Evolutionary conservation across 2,329 filamentous ascomycete genomes (phyloP), one percentile per base, ranked within the genome.

Genomic region (Cladosporium velox): DNA sequence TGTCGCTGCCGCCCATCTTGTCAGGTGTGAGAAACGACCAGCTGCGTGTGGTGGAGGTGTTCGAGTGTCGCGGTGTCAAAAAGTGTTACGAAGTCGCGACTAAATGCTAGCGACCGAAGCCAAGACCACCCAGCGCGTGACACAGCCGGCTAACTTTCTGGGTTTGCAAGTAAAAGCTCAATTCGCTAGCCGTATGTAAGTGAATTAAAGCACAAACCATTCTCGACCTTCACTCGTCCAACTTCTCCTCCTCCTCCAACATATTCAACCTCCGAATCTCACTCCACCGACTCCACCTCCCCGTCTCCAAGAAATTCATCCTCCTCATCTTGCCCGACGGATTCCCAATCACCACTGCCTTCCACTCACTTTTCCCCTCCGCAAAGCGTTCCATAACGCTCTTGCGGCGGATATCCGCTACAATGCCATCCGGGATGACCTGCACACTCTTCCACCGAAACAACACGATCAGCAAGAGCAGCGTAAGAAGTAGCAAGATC

Each of bases 301-400:
- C 90, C 66, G 91, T 78, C 76, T 93, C 91, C 18, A 93, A 79
- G 28, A 92, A 75, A 74, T 87, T 92, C 83, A 93, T 87, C 67
- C 88, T 84, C 59, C 91, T 84, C 72, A 85, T 86, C 76, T 87
- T 89, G 57, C 88, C 86, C 54, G 86, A 87, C 14, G 90, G 90
- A 73, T 91, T 90, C 14, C 90, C 90, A 73, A 92, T 86, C 69
- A 92, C 85, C 32, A 88, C 82, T 1, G 90, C 88, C 66, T 86
- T 86, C 90, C 88, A 92, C 57, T 88, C 84, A n/a, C 32, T 38
- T 11, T 41, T 66, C 82, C 86, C 28, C 1, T 15, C 55, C 32
- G 21, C 34, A 8, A 58, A 41, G 11, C 34, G 62, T 34, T 57
- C 26, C 62, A 66, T 49, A 47, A 67, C 34, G n/a, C 78, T 26